Evolutionary conservation across 345 rosid species (phyloP), one percentile per base, ranked within the genome.

Genomic region (Eucalyptus virginea): DNA sequence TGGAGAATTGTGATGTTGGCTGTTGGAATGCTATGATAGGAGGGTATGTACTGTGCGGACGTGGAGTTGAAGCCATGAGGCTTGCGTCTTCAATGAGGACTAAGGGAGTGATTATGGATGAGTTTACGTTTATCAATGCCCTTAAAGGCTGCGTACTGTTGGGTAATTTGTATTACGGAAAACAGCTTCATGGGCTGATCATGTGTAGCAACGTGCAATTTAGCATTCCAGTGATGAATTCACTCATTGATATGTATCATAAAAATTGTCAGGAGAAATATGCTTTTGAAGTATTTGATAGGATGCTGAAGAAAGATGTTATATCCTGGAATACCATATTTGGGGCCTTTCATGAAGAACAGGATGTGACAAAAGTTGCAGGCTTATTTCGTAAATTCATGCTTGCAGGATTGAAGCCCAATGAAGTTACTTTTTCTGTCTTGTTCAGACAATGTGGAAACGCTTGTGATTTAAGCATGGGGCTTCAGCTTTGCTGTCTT

Each of bases 11-110:
- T n/a, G 94, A 93, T 87, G 60, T 87, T 72, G 93, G 90, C 45
- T 92, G 94, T 87, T 93, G 91, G 92, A 93, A 93, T 90, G 92
- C 94, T 80, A 89, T 93, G 92, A 89, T 90, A 26, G 94, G 94
- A 69, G 94, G 90, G 28, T 93, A 93, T 89, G 89, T 90, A 54
- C 88, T 90, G 49, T 92, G 88, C 87, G 93, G 94, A 11, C 54
- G 47, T 88, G 93, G 92, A 54, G 52, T 60, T 49, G 88, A 91
- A 89, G 93, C 94, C 17, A 52, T 92, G 86, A 86, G 80, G 81
- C 40, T 67, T 49, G 60, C 86, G 21, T 89, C 91, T n/a, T 88
- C 47, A 54, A 90, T 92, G 93, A 90, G 18, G 32, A 40, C 86
- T 86, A 28, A 86, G 81, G 92, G 91, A 86, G 58, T 91, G 45